phyloP scores from a whole-genome alignment of 148 eudicot species.

The Persicaria tinctoria region DNA sequence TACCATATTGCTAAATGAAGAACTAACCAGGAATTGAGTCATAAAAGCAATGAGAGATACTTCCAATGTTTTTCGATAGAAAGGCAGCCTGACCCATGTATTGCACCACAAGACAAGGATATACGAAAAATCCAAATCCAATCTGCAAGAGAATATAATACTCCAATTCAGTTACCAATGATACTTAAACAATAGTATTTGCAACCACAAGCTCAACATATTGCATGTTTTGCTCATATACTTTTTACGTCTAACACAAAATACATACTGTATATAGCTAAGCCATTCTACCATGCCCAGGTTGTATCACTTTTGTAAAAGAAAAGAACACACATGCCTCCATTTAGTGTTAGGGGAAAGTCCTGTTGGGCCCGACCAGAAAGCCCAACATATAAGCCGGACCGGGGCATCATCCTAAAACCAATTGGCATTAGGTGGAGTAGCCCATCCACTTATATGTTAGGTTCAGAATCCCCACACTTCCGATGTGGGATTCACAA shows the following conservation, averaged over 20 bases:
- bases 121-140: conserved; percentile 58
- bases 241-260: background rate
- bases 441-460: too few relatives aligned
- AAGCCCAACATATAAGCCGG: too few relatives aligned
- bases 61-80: conserved; percentile 44
- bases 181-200: background rate
- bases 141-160: conserved; percentile 43
- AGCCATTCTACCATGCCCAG: background rate
- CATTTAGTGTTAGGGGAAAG: too few relatives aligned
- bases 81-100: conserved; percentile 99
- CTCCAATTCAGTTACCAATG: background rate
- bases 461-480: too few relatives aligned
- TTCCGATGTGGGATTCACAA: too few relatives aligned
- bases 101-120: conserved; percentile 89
- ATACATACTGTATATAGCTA: background rate
- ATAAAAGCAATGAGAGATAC: conserved; percentile 60
- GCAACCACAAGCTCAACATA: background rate
- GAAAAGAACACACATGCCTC: background rate
- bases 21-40: conserved; percentile 79
- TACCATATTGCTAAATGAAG: conserved; percentile 5
- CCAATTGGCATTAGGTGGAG: too few relatives aligned
- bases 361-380: too few relatives aligned
- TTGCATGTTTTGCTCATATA: background rate
- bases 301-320: background rate
- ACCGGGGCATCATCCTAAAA: too few relatives aligned